Evolutionary conservation across 1,139 yeast genomes (phyloP), one percentile per base, ranked within the genome.

Genomic region (Geotrichum histeridarum): DNA sequence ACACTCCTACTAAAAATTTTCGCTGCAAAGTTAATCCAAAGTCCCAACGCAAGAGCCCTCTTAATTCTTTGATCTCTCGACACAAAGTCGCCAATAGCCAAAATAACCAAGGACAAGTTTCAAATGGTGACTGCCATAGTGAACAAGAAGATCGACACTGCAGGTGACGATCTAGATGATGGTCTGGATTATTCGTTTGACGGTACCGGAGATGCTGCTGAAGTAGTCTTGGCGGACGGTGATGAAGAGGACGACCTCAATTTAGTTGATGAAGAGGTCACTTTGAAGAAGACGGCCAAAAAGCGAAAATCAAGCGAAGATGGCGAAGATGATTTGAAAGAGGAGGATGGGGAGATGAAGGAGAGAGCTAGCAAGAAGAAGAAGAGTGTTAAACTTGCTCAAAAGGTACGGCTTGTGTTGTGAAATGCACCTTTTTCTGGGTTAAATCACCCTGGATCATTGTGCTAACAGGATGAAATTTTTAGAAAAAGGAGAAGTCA

Each of bases 141-240:
- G 15, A 11, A 14, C 17, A 36, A 42, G 30, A 35, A 42, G 36
- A 43, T 22, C 31, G 12, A 17, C 36, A 44, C 44, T 15, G 69
- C 63, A 9, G 77, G 68, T 8, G 91, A 85, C 64, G 89, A 83
- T 57, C 72, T 84, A 49, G 86, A 83, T 53, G 91, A 84, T 65
- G 88, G 86, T 1, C 74, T 84, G 46, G 84, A 73, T 14, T 83
- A 82, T 64, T 74, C 74, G 1, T 73, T 77, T 33, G 83, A 76
- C 22, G 67, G 71, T 48, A 67, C 65, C n/a, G 62, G 56, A 11
- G 64, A 64, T 18, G 69, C 66, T 11, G 69, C 63, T 15, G 70
- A 64, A 6, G 54, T 52, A 1, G 53, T 58, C 8, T 63, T 59
- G 31, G 60, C 56, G 11, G 64, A 59, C 36, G 59, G 60, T 32